Evolutionary conservation across 768 basidiomycete species (phyloP).

Genomic region (Boletus rubropictus): DNA sequence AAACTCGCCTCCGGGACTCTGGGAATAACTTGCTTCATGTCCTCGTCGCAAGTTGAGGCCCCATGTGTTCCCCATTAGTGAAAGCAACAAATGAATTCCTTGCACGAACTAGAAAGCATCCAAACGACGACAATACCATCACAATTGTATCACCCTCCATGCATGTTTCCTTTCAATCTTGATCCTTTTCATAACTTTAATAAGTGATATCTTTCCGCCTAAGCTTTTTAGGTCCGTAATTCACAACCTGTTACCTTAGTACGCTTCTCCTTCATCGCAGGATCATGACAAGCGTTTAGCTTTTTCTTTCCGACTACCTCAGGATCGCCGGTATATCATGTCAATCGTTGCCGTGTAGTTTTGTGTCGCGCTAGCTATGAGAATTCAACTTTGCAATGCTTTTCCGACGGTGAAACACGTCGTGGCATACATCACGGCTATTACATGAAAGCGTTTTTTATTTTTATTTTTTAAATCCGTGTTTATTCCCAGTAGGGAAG

Average conservation of each 20-base stretch:
- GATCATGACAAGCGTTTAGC: slow-evolving; percentile 1
- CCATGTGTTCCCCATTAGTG: slow-evolving; percentile 10
- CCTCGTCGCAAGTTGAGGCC: not conserved
- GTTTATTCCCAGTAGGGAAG: no score
- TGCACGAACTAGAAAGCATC: slow-evolving; percentile 28
- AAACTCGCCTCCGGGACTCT: not conserved
- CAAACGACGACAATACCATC: slow-evolving; percentile 22
- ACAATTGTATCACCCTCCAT: slow-evolving; percentile 24
- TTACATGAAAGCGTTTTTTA: not conserved
- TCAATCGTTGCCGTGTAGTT: slow-evolving; percentile 22
- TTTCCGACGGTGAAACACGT: not conserved
- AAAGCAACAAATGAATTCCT: slow-evolving; percentile 15
- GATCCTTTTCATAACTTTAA: slow-evolving; percentile 3
- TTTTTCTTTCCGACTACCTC: not conserved
- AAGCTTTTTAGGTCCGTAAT: not conserved
- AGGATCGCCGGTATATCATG: slow-evolving; percentile 15
- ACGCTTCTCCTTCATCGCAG: slow-evolving; percentile 7
- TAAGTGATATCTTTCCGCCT: not conserved
- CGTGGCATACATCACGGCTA: not conserved
- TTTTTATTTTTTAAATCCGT: no score
- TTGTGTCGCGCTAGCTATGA: slow-evolving; percentile 24
- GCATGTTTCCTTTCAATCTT: slow-evolving; percentile 9
- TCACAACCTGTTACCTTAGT: slow-evolving; percentile 12
- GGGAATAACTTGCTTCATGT: not conserved
- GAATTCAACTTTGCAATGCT: slow-evolving; percentile 11